Percentiles rank a stretch among this genome's conserved stretches.
Conservation (phyloP, 441 rosid species). For the Daphne laureola region DNA sequence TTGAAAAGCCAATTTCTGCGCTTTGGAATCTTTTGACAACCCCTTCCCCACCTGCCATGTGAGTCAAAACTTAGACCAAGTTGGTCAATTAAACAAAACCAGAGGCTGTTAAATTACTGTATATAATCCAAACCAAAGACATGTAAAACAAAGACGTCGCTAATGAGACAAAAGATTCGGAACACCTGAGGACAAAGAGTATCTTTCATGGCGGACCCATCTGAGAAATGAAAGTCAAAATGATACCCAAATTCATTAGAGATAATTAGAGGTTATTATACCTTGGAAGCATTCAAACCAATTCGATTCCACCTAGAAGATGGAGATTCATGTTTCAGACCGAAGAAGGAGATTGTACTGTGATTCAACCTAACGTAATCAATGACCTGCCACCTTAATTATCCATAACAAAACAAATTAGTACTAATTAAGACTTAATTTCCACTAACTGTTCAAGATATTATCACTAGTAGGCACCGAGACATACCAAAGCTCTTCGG, state of each 20-base stretch:
- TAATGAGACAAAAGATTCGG: background rate
- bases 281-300: constrained; percentile 76
- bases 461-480: constrained; percentile 7
- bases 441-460: background rate
- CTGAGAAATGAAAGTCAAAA: too few species aligned
- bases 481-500: constrained; percentile 80
- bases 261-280: constrained; percentile 10
- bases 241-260: too few species aligned
- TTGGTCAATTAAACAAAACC: constrained; percentile 5
- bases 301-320: constrained; percentile 78
- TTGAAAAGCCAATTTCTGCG: constrained; percentile 85
- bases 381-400: constrained; percentile 91
- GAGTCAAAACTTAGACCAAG: background rate
- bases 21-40: constrained; percentile 62
- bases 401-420: background rate
- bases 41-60: constrained; percentile 75
- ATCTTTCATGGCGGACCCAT: too few species aligned
- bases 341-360: constrained; percentile 75
- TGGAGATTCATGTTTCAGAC: constrained; percentile 60
- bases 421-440: background rate
- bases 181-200: background rate
- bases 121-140: background rate
- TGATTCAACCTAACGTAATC: constrained; percentile 69
- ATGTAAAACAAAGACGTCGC: background rate
- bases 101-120: background rate